Evolutionary conservation across 164 flowering plant species (phyloP), one percentile per base, ranked within the genome.

Genomic region (Annona cherimola): DNA sequence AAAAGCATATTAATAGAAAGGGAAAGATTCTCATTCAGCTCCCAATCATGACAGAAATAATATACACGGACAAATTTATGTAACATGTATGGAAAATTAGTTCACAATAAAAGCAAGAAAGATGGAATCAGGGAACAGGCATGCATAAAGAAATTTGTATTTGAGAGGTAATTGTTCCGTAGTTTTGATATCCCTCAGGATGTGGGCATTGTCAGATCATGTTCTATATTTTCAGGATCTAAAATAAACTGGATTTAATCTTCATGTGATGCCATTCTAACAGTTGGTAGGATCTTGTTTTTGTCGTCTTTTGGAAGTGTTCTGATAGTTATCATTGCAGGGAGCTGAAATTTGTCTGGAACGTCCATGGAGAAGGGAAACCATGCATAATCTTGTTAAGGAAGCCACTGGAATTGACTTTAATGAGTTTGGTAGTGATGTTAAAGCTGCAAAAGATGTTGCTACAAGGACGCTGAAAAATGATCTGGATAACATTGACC

Each of bases 321-420:
- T n/a, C 40, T 20, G 2, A 9, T 63, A 19, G 35, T 63, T 63
- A 70, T 60, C 45, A 45, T 55, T 83, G 70, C 83, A 93, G 99
- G 99, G 98, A 60, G 68, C 74, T 5, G 91, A 91, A 77, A 90
- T 95, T 73, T 77, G 84, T 80, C 82, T 95, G 59, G 92, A 93
- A 75, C 77, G 90, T 44, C 99, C 99, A 63, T 95, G 98, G 98
- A 92, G 91, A 86, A 91, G 97, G 76, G 98, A 91, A 84, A 90
- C 94, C 61, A 95, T 93, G 98, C 98, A 91, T 76, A 90, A 93
- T 85, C 98, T 95, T 81, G 99, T 95, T 39, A 86, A 89, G 85
- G 96, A 95, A 83, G 89, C 85, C 72, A 85, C 94, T 40, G 92
- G 91, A 61, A 80, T 95, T 69, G 90, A 93, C 82, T 92, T 92